phyloP scores from a whole-genome alignment of 139 green algal genomes.

The Chlorella vulgaris region DNA sequence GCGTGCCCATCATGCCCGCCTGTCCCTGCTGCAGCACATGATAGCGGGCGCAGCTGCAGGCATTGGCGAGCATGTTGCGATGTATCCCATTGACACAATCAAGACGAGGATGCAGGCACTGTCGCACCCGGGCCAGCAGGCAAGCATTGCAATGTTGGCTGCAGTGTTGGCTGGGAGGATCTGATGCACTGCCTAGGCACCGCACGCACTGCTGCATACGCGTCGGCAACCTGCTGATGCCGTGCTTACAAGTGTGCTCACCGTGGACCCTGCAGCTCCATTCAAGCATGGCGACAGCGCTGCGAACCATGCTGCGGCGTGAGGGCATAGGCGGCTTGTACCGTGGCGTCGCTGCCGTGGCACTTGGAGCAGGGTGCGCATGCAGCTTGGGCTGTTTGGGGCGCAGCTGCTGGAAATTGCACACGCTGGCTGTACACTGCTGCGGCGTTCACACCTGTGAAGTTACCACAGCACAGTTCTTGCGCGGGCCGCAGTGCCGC shows the following conservation, averaged over 20 bases:
- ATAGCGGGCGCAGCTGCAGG: conserved; percentile 86
- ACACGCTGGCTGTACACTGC: too few species aligned
- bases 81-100: conserved; percentile 98
- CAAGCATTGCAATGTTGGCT: neutral
- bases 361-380: conserved; percentile 68
- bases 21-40: conserved; percentile 80
- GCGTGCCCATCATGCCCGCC: too few species aligned
- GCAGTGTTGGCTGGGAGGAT: neutral
- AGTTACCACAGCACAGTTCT: too few species aligned
- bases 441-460: too few species aligned
- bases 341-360: conserved; percentile 76
- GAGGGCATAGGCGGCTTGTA: conserved; percentile 86
- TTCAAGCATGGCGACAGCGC: conserved; percentile 54
- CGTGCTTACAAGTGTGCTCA: neutral
- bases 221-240: neutral
- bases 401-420: neutral
- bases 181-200: neutral
- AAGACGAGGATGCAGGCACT: conserved; percentile 97
- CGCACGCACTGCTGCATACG: neutral
- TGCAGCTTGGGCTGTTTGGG: neutral
- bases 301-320: conserved; percentile 66
- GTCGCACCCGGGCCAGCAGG: conserved; percentile 83
- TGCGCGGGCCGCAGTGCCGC: too few species aligned
- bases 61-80: conserved; percentile 92
- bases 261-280: conserved; percentile 66